These are phyloP conservation scores for Xylaria longipes DNA, from an alignment of 495 filamentous ascomycete genomes.

Conservation along the genomic window DNA sequence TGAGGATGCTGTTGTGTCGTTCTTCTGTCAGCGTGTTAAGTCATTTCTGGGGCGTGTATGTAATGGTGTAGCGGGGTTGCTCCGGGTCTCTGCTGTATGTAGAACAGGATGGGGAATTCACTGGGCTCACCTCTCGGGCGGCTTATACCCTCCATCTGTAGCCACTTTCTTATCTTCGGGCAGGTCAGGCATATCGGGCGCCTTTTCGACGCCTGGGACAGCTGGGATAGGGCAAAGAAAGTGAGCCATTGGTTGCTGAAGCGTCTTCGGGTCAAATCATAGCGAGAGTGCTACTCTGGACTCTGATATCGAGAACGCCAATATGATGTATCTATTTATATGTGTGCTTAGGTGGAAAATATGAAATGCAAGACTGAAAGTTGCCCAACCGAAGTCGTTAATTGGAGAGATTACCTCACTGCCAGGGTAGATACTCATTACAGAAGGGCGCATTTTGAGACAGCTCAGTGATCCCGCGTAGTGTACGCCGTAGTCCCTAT, in stretches of 20 bases:
- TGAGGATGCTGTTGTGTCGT: conserved; percentile 61
- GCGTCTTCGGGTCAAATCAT: conserved; percentile 2
- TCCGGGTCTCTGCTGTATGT: background rate
- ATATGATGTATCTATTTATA: background rate
- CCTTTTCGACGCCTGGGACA: background rate
- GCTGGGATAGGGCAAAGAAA: conserved; percentile 12
- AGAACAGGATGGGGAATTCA: conserved; percentile 1
- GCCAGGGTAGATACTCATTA: background rate
- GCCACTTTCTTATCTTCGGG: background rate
- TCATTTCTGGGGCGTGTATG: too few relatives aligned
- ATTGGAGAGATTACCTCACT: background rate
- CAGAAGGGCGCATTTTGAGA: background rate
- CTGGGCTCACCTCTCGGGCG: conserved; percentile 15
- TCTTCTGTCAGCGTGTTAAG: conserved; percentile 8
- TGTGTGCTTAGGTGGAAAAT: background rate
- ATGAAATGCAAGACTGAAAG: background rate
- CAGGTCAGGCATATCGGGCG: conserved; percentile 1
- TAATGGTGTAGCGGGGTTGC: background rate
- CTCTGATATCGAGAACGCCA: background rate
- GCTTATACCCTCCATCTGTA: conserved; percentile 4
- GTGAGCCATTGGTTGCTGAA: background rate
- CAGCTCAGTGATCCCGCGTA: too few relatives aligned
- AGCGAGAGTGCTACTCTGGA: background rate
- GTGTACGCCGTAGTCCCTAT: background rate
- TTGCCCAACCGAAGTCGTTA: background rate